phyloP scores from a whole-genome alignment of 192 early-diverging fungal species.

The Podila verticillata region DNA sequence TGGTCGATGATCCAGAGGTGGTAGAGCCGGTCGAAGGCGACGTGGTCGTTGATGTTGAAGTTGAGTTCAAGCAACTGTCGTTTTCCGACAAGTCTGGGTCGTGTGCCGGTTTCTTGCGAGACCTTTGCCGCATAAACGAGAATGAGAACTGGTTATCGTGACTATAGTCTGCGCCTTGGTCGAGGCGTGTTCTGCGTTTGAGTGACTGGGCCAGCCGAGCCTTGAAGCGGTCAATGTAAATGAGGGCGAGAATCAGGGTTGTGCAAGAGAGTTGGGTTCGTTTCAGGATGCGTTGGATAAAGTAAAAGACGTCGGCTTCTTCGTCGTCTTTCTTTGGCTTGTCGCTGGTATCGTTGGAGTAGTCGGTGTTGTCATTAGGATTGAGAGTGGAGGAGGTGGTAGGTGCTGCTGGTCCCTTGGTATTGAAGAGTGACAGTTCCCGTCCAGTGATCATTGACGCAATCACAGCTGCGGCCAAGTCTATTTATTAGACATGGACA shows the following conservation, averaged over 20 bases:
- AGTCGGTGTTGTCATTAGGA: neutral
- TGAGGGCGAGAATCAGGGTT: slow-evolving; percentile 56
- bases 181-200: slow-evolving; percentile 16
- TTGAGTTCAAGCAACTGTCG: neutral
- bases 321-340: neutral
- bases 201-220: slow-evolving; percentile 17
- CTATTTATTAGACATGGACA: slow-evolving; percentile 19
- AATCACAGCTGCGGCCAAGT: slow-evolving; percentile 58
- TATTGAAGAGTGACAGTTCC: slow-evolving; percentile 36
- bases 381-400: slow-evolving; percentile 1
- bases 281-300: slow-evolving; percentile 57
- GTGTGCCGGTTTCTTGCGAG: neutral
- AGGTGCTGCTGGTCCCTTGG: neutral
- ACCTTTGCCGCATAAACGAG: slow-evolving; percentile 7
- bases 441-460: slow-evolving; percentile 54
- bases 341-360: neutral
- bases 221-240: slow-evolving; percentile 60
- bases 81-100: neutral
- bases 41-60: neutral
- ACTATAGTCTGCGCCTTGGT: slow-evolving; percentile 42
- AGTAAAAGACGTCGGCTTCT: slow-evolving; percentile 50
- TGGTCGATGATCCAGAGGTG: neutral
- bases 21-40: neutral
- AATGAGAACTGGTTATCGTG: slow-evolving; percentile 3
- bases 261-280: slow-evolving; percentile 61